phyloP scores from a whole-genome alignment of 352 stramenopile genomes.

The Discostella stelligera region DNA sequence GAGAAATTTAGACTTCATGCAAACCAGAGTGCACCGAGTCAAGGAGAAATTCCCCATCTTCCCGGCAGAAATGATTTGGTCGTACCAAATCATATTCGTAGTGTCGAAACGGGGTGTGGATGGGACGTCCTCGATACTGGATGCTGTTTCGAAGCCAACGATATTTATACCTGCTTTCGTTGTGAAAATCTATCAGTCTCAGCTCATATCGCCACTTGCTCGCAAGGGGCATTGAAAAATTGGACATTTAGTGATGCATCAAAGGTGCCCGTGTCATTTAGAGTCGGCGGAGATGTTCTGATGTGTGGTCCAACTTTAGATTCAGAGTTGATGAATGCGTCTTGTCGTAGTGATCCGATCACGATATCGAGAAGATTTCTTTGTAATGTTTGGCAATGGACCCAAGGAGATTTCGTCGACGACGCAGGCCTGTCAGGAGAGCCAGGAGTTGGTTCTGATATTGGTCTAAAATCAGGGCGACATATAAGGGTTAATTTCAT shows the following conservation, averaged over 20 bases:
- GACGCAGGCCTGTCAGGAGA: conserved; percentile 62
- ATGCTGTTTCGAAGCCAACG: conserved; percentile 64
- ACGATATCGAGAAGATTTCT: conserved; percentile 77
- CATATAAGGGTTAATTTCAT: conserved; percentile 89
- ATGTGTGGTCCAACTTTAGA: conserved; percentile 69
- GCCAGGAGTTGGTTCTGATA: conserved; percentile 56
- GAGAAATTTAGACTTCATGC: conserved; percentile 90
- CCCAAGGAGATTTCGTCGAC: conserved; percentile 90
- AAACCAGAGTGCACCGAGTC: conserved; percentile 18
- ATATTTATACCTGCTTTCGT: conserved; percentile 43
- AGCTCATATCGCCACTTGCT: conserved; percentile 40
- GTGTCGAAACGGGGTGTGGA: conserved; percentile 92
- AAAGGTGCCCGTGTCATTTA: conserved; percentile 42
- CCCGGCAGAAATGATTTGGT: conserved; percentile 83
- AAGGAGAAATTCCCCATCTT: conserved; percentile 43
- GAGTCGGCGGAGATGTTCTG: conserved; percentile 20
- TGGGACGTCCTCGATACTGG: conserved; percentile 77
- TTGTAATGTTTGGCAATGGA: conserved; percentile 88
- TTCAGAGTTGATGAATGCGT: conserved; percentile 43
- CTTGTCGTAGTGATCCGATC: conserved; percentile 17
- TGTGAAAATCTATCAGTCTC: conserved; percentile 35
- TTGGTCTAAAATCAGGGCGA: conserved; percentile 79
- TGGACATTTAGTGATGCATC: conserved; percentile 36
- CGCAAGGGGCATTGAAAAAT: conserved; percentile 20
- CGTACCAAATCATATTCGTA: conserved; percentile 89